A percentile compares a stretch with the other conserved stretches of the same genome.
Conservation (phyloP, 1,284 basidiomycete species). For the Ganoderma meredithae region DNA sequence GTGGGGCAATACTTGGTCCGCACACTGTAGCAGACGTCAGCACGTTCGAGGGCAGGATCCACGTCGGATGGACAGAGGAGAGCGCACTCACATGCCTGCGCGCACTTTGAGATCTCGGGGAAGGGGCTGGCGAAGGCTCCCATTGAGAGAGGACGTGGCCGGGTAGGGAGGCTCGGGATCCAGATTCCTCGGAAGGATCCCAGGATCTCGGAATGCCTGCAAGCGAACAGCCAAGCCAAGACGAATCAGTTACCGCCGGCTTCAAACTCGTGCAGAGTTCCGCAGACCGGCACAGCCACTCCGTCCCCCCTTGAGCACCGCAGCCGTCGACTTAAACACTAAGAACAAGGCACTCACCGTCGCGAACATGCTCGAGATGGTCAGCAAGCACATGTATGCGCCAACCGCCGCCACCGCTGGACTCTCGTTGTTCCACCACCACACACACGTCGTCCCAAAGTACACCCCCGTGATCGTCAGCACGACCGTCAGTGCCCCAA, state of each 20-base stretch:
- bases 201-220: conserved; percentile 86
- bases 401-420: conserved; percentile 79
- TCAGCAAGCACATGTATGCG: conserved; percentile 80
- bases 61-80: conserved; percentile 10
- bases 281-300: conserved; percentile 29
- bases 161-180: conserved; percentile 86
- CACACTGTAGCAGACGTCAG: conserved; percentile 59
- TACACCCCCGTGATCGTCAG: conserved; percentile 77
- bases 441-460: conserved; percentile 86
- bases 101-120: conserved; percentile 85
- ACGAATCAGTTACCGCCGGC: conserved; percentile 23
- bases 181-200: conserved; percentile 86
- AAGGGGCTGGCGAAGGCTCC: conserved; percentile 67
- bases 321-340: conserved; percentile 5
- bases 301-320: conserved; percentile 14
- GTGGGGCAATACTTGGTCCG: conserved; percentile 92
- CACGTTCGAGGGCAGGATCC: conserved; percentile 1
- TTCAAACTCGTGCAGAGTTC: conserved; percentile 12
- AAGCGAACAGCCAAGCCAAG: conserved; percentile 31
- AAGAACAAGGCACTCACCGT: conserved; percentile 58
- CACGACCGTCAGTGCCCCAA: conserved; percentile 67
- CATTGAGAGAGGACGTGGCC: conserved; percentile 64
- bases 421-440: conserved; percentile 84
- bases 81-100: conserved; percentile 70
- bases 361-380: conserved; percentile 78